Conservation (phyloP, 169 alveolate genomes). For the Eimeria tenella region DNA sequence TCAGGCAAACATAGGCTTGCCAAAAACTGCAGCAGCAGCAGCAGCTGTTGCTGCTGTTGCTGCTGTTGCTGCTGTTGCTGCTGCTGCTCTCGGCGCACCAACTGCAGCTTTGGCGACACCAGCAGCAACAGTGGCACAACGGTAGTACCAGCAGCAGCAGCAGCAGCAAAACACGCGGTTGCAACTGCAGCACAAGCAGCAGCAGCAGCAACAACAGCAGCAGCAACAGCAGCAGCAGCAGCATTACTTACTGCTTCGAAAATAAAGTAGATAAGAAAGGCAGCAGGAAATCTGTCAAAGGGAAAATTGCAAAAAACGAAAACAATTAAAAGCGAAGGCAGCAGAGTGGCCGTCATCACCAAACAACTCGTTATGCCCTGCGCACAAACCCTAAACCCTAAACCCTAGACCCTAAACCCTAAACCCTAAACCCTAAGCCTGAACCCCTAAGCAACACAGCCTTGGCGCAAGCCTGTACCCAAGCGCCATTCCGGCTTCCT, state of each 20-base stretch:
- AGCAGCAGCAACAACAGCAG: not conserved
- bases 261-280: slow-evolving; percentile 31
- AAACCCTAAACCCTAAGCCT: not conserved
- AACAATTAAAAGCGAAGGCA: slow-evolving; percentile 3
- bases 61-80: not conserved
- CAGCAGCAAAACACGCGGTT: not conserved
- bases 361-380: slow-evolving; percentile 4
- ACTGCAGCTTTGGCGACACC: slow-evolving; percentile 7
- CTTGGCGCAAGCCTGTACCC: no score
- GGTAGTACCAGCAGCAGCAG: slow-evolving; percentile 28
- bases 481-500: no score
- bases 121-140: not conserved
- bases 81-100: not conserved
- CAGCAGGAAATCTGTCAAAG: not conserved
- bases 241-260: not conserved
- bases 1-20: not conserved
- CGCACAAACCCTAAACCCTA: not conserved
- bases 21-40: not conserved
- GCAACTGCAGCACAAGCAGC: slow-evolving; percentile 17
- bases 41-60: not conserved
- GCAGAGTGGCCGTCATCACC: slow-evolving; percentile 16
- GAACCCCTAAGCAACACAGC: not conserved
- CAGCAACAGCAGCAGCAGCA: not conserved
- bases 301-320: slow-evolving; percentile 38
- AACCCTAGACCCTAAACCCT: not conserved